Conservation (phyloP, 352 stramenopile species). For the Discostella stelligera region DNA sequence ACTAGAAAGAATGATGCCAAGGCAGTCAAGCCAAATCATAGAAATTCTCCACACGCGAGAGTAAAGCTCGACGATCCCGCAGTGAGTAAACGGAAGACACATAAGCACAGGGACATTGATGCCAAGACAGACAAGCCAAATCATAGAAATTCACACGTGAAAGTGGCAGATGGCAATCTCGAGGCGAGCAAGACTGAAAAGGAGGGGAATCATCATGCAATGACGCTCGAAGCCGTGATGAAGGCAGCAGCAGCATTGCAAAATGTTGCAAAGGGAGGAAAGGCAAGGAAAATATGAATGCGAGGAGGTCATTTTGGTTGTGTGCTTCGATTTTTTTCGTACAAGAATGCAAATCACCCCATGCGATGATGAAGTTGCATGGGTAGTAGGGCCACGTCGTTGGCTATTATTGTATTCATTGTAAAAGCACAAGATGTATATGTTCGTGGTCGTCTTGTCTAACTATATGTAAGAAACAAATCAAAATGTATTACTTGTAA, state of each 20-base stretch:
- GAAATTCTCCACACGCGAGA: no score
- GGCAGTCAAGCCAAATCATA: no score
- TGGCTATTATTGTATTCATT: not conserved
- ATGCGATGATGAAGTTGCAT: not conserved
- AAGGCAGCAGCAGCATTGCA: not conserved
- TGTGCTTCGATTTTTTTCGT: not conserved
- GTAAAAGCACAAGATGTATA: not conserved
- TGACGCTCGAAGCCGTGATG: not conserved
- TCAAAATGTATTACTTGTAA: not conserved
- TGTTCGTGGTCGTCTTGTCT: not conserved
- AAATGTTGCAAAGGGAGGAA: not conserved
- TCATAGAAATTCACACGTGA: not conserved
- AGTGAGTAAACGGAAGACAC: not conserved
- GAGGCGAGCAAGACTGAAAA: not conserved
- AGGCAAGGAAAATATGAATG: not conserved
- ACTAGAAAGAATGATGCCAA: not conserved
- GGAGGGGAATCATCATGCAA: not conserved
- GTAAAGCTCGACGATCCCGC: no score
- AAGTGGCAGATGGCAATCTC: not conserved
- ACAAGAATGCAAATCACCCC: not conserved
- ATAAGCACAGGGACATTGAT: not conserved
- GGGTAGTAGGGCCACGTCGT: not conserved
- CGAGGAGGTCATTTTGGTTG: not conserved
- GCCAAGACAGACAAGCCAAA: not conserved
- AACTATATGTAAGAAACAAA: not conserved